Conservation (phyloP, 179 eudicot species). For the Silene noctiflora region DNA sequence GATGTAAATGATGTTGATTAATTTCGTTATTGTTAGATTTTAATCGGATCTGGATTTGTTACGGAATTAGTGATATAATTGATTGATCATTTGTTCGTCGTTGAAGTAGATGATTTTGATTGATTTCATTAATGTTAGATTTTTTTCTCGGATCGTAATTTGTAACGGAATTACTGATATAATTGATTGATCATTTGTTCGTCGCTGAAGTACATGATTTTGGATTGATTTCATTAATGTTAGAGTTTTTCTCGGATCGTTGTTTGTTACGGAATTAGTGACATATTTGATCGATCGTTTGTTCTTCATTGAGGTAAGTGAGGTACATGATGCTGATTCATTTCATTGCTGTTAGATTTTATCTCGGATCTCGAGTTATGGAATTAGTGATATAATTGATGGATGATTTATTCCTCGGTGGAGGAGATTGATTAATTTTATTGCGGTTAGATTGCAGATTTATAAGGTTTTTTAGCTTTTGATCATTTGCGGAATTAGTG, state of each 20-base stretch:
- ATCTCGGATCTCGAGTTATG: background rate
- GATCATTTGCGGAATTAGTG: background rate
- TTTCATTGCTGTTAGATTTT: background rate
- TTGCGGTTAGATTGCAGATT: background rate
- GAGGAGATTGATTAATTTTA: too few species aligned
- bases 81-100: background rate
- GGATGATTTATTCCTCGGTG: too few species aligned
- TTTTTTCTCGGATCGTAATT: too few species aligned
- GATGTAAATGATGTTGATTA: too few species aligned
- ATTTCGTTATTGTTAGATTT: background rate
- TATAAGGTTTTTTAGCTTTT: background rate
- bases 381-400: too few species aligned
- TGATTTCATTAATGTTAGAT: background rate
- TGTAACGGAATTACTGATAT: too few species aligned
- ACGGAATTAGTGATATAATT: background rate
- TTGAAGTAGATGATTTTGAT: background rate
- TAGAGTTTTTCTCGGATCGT: too few species aligned
- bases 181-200: background rate
- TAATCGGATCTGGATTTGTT: background rate
- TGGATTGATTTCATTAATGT: background rate
- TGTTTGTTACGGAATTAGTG: background rate
- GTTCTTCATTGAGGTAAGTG: too few species aligned
- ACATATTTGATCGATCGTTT: too few species aligned
- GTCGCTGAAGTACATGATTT: background rate
- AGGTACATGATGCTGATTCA: too few species aligned